Base-by-base conservation (phyloP, 164 flowering plant species). In the Piper longum region DNA sequence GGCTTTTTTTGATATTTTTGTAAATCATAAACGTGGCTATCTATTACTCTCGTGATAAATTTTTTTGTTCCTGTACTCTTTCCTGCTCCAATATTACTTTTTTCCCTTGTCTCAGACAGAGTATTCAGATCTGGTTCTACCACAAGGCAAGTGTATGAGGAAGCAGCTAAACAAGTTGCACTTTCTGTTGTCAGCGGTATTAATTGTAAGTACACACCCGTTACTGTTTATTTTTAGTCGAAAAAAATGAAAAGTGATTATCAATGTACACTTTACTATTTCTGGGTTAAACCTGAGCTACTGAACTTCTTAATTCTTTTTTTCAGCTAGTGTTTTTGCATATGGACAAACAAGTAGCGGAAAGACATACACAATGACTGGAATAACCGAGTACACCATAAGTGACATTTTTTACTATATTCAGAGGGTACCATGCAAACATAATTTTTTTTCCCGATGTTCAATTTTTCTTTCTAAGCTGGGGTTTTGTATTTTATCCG, bases 261-360 rank as follows among this genome's bases (percentile, higher is more conserved):
- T 48, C 9, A 2, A 2, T 48, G 52, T 12, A 48, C 14, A 9
- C 14, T 48, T 48, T 14, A 9, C 52, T 14, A 48, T 9, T 48
- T 9, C 14, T 9, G 52, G 0, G 8, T 8, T 48, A 48, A 5
- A 48, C 3, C 11, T 48, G 9, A 14, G 12, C 14, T 2, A 48
- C 14, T 12, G 14, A 48, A 12, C 52, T 48, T 4, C 14, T 48
- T 9, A 44, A 9, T 8, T 43, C 41, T 40, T 44, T 0, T 62
- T 19, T 62, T 41, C 87, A 93, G 99, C 99, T 5, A 87, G 79
- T 67, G 73, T 93, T 62, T 93, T 93, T 71, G 96, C 99, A 6
- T 93, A 93, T 74, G 99, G 99, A 42, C 99, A 90, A 74, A 93
- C 99, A 60, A 88, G 97, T 81, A 93, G 99, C 65, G 99, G 99